Conservation (phyloP, 2,329 filamentous ascomycete genomes). For the Pseudogymnoascus sp. region DNA sequence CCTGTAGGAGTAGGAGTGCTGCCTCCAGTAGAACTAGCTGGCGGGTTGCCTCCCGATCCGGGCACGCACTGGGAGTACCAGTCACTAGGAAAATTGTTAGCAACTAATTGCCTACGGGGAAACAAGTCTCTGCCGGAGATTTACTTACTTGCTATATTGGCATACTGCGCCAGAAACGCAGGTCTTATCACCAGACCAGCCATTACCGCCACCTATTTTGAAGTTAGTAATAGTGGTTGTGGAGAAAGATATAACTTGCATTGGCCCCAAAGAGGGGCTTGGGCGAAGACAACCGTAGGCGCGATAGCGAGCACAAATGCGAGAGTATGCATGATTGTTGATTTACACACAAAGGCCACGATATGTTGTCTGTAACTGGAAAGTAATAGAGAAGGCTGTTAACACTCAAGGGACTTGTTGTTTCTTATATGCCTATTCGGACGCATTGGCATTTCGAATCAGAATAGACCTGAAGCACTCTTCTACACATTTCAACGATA, state of each 20-base stretch:
- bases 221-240: not conserved
- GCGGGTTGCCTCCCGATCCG: constrained; percentile 2
- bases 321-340: not conserved
- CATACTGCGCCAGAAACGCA: not conserved
- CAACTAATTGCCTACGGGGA: not conserved
- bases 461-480: not conserved
- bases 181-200: not conserved
- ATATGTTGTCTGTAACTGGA: not conserved
- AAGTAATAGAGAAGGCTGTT: not conserved
- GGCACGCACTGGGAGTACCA: constrained; percentile 13
- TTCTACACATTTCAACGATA: not conserved
- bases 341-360: not conserved
- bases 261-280: not conserved
- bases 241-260: not conserved
- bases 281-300: not conserved
- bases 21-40: not conserved
- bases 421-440: not conserved
- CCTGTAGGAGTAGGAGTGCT: not conserved
- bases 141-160: not conserved
- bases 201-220: not conserved
- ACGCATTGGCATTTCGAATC: not conserved
- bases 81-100: not conserved
- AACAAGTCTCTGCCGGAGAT: not conserved
- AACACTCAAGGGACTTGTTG: not conserved
- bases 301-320: not conserved